Evolutionary conservation across 441 rosid genomes (phyloP).

Genomic region (California macrophylla): DNA sequence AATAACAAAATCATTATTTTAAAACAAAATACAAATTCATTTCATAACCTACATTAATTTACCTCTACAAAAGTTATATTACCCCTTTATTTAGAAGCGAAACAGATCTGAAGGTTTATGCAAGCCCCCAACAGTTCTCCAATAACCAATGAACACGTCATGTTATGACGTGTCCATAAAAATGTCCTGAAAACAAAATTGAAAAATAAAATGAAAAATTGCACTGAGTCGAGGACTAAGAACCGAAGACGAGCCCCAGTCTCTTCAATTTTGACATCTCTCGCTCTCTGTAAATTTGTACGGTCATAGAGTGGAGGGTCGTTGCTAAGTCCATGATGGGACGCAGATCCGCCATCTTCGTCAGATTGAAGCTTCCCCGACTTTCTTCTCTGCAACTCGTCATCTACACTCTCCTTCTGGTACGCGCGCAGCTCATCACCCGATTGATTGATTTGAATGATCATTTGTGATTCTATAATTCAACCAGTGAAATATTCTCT

Average conservation of each 20-base stretch:
- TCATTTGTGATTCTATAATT: neutral
- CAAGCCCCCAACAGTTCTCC: neutral
- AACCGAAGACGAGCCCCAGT: neutral
- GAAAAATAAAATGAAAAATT: neutral
- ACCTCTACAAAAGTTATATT: too few species aligned
- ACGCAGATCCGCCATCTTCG: constrained; percentile 1
- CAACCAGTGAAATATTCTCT: neutral
- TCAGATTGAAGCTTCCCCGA: constrained; percentile 5
- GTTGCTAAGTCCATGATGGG: constrained; percentile 7
- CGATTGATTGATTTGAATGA: neutral
- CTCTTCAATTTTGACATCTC: neutral
- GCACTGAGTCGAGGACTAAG: neutral
- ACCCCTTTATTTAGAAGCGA: neutral
- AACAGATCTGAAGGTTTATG: too few species aligned
- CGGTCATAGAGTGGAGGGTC: neutral
- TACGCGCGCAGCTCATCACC: constrained; percentile 1
- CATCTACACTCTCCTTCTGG: constrained; percentile 1
- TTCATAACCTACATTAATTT: too few species aligned
- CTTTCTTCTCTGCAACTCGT: neutral
- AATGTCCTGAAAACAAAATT: neutral
- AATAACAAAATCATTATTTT: too few species aligned
- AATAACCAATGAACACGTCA: neutral
- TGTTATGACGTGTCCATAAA: neutral
- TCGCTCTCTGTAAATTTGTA: neutral
- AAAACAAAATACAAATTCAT: too few species aligned